A percentile compares a stretch with the other conserved stretches of the same genome.
These are phyloP conservation scores for Paraleonurus japonicus DNA, from an alignment of 257 asterid species.

Conservation along the genomic window DNA sequence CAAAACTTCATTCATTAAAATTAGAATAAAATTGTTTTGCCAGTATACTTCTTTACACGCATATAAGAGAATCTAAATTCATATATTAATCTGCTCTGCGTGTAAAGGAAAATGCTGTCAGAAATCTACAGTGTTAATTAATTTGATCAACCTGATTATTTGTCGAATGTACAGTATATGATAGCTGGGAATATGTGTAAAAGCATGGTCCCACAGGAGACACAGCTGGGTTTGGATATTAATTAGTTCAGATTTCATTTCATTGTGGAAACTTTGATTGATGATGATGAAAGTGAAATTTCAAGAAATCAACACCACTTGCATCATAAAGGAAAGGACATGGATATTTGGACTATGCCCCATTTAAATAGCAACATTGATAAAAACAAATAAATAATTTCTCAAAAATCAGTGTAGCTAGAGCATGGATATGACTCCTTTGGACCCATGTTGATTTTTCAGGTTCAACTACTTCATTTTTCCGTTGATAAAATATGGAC, in stretches of 20 bases:
- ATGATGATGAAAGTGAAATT: background rate
- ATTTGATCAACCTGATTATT: background rate
- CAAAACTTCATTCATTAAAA: too few relatives aligned
- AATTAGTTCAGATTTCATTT: background rate
- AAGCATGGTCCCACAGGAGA: background rate
- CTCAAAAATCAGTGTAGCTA: background rate
- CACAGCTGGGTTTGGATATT: background rate
- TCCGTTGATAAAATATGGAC: too few relatives aligned
- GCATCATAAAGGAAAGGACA: background rate
- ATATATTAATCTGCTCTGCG: background rate
- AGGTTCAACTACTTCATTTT: background rate
- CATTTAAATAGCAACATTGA: background rate
- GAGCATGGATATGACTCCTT: background rate
- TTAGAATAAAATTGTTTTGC: background rate
- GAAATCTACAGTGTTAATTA: background rate
- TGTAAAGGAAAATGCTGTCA: background rate
- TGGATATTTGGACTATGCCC: background rate
- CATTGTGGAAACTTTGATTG: background rate
- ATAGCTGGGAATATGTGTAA: background rate
- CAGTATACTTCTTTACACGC: background rate
- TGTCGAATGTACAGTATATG: background rate
- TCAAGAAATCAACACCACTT: background rate
- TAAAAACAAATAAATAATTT: background rate
- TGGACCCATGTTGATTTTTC: background rate
- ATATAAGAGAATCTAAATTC: background rate